Evolutionary conservation across 352 stramenopile species (phyloP), one percentile per base, ranked within the genome.

Genomic region (Globisporangium paddicum): DNA sequence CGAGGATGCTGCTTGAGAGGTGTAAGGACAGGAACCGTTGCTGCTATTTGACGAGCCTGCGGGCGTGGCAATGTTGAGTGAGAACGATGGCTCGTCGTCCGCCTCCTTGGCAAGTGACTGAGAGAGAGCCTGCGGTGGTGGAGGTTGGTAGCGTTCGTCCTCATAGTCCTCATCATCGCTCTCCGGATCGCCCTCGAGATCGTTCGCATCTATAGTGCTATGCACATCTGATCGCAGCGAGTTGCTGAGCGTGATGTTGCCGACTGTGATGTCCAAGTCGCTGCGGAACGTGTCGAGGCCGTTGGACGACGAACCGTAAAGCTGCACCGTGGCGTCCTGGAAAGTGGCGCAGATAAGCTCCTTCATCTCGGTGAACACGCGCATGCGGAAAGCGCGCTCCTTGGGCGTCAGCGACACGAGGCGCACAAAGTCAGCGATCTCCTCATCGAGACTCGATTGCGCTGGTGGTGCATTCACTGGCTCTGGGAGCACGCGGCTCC

Each of bases 211-310:
- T 18, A 55, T 52, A 1, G 23, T 30, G 18, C 25, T 59, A 23
- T 66, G 48, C 10, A 53, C 51, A n/a, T 54, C 58, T 26, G 58
- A 55, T 11, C 55, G 56, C 23, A 66, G 50, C 11, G 66, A 67
- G n/a, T 58, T 55, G 10, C 60, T 55, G 25, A 78, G 54, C 4
- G 58, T 55, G 8, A 87, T 65, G 58, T 86, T 81, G 14, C 82
- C 79, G 11, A 91, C 75, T 1, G 79, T 85, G 44, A 91, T 78
- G 57, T 91, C 82, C 48, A 91, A 35, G 48, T 91, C 82, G 60
- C 82, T 91, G 0, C 82, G 74, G 52, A 91, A 91, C 5, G 79
- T 91, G 49, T 89, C 79, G 21, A 91, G 60, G 0, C 79, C 77
- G 11, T 73, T 88, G 45, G 71, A 87, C 9, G 79, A 91, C 14